Evolutionary conservation across 2,329 filamentous ascomycete genomes (phyloP).

Genomic region (Cyphellophora europaea): DNA sequence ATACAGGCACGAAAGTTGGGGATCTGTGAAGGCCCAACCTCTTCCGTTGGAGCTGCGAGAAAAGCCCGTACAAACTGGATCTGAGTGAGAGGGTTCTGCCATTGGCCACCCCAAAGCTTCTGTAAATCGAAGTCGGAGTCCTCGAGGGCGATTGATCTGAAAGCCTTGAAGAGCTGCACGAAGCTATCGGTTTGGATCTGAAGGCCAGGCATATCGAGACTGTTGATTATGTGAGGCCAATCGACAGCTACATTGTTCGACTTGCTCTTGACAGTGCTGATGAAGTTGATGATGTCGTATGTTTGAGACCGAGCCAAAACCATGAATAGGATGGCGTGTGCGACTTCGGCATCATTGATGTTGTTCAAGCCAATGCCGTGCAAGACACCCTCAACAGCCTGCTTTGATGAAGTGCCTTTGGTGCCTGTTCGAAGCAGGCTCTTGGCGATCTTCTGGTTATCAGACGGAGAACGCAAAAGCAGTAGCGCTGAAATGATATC

Average conservation of each 20-base stretch:
- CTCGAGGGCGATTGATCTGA: conserved; percentile 61
- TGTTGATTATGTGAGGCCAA: conserved; percentile 62
- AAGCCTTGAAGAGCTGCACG: conserved; percentile 65
- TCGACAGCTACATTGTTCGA: conserved; percentile 47
- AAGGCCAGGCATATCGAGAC: conserved; percentile 72
- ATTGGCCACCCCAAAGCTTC: conserved; percentile 77
- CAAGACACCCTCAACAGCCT: conserved; percentile 55
- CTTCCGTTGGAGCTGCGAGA: conserved; percentile 61
- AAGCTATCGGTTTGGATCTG: conserved; percentile 74
- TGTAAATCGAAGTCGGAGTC: conserved; percentile 69
- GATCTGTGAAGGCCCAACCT: conserved; percentile 77
- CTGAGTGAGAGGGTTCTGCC: conserved; percentile 79
- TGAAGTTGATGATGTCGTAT: conserved; percentile 59
- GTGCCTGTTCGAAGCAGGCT: conserved; percentile 65
- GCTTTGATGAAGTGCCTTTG: conserved; percentile 65
- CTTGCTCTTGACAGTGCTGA: conserved; percentile 49
- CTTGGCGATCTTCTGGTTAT: conserved; percentile 41
- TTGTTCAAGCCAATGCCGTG: conserved; percentile 49
- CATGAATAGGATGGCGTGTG: conserved; percentile 66
- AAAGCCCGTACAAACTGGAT: conserved; percentile 90
- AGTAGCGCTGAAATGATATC: conserved; percentile 34
- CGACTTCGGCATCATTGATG: conserved; percentile 72
- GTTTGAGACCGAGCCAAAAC: conserved; percentile 52
- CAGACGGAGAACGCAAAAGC: conserved; percentile 34
- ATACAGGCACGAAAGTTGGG: conserved; percentile 74